Evolutionary conservation across 2,329 filamentous ascomycete species (phyloP), one percentile per base, ranked within the genome.

Genomic region (Ascosphaera apis): DNA sequence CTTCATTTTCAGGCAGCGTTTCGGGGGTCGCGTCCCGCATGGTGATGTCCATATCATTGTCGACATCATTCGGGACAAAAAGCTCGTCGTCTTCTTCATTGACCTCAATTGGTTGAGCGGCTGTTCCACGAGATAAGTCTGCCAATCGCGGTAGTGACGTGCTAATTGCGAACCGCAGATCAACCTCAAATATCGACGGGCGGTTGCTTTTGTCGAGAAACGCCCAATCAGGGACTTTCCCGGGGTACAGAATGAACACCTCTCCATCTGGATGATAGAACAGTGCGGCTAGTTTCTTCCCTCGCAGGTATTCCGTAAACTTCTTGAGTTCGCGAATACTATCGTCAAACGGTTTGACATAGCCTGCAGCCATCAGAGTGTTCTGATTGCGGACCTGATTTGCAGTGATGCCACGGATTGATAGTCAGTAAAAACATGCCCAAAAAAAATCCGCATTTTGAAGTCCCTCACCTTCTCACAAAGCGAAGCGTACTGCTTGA

Each of bases 301-400:
- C 40, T 2, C 40, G 40, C 13, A 58, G 44, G 12, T 44, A 39
- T 13, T 51, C 38, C 9, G 47, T 46, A 34, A 54, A 41, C 3
- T 37, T 37, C 28, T 45, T 46, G 8, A 58, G 31, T 2, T 36
- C 36, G 7, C 40, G 17, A 21, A 49, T 44, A 3, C 48, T 53
- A 32, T 57, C 50, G 12, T 45, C 31, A 38, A 47, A 59, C 0
- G 50, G 49, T 37, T 52, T 44, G 17, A 56, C 41, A 47, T 50
- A 57, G 25, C 49, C 50, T 36, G 47, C 53, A 27, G 44, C 44
- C 34, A 36, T 40, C 19, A 40, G 42, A 3, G 21, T 11, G 32
- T 49, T 47, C 7, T 31, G 40, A 12, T 30, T 13, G 9, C 17
- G n/a, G n/a, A n/a, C n/a, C n/a, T n/a, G n/a, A n/a, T n/a, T n/a